Evolutionary conservation across 768 basidiomycete species (phyloP).

Genomic region (Leccinum aurantiacum): DNA sequence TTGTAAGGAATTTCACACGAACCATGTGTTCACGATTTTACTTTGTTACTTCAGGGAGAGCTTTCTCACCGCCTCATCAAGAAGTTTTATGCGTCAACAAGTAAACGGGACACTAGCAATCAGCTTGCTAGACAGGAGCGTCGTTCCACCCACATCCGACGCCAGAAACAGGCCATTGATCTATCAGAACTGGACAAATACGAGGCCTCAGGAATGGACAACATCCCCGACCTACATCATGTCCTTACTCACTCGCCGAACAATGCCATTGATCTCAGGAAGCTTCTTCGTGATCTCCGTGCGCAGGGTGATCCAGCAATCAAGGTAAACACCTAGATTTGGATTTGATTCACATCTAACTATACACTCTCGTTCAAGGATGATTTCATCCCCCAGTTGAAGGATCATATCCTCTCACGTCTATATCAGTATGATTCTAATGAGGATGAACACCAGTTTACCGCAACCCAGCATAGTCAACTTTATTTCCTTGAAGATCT

Average conservation of each 20-base stretch:
- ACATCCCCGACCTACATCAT: background rate
- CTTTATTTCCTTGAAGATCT: background rate
- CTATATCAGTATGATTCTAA: background rate
- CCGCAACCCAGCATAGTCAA: too few relatives aligned
- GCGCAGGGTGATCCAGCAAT: background rate
- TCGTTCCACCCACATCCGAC: background rate
- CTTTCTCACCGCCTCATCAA: too few relatives aligned
- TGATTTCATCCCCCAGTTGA: slow-evolving; percentile 16
- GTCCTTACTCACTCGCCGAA: background rate
- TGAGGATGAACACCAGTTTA: too few relatives aligned
- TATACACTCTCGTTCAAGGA: background rate
- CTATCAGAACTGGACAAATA: slow-evolving; percentile 8
- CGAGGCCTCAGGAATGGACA: background rate
- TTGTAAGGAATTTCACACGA: background rate
- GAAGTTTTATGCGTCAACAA: too few relatives aligned
- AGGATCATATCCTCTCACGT: slow-evolving; percentile 17
- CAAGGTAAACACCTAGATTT: background rate
- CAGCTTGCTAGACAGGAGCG: background rate
- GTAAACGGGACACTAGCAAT: background rate
- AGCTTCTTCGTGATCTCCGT: background rate
- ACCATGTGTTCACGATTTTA: background rate
- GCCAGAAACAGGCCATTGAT: background rate
- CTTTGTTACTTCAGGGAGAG: background rate
- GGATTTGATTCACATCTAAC: background rate
- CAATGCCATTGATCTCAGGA: background rate